These are phyloP conservation scores for Trichomonascaceae sp. DNA, from an alignment of 1,139 yeast species.

Conservation along the genomic window DNA sequence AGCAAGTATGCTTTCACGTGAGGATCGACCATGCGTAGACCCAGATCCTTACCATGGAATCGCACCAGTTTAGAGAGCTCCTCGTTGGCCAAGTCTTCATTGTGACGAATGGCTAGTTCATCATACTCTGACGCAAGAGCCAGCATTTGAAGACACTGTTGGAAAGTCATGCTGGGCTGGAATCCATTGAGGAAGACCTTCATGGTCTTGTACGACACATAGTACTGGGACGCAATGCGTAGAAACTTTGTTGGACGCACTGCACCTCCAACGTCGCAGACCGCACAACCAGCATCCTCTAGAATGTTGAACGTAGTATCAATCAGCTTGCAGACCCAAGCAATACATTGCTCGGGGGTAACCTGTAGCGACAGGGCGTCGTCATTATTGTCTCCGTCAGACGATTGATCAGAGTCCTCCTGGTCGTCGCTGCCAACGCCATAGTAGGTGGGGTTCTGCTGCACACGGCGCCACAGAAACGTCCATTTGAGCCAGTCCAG, in stretches of 20 bases:
- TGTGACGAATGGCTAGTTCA: slow-evolving; percentile 88
- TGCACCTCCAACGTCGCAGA: slow-evolving; percentile 33
- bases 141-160: slow-evolving; percentile 59
- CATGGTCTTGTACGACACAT: slow-evolving; percentile 83
- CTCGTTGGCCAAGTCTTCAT: slow-evolving; percentile 83
- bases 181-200: slow-evolving; percentile 50
- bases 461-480: slow-evolving; percentile 82
- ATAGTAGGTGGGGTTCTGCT: slow-evolving; percentile 90
- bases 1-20: slow-evolving; percentile 82
- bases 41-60: slow-evolving; percentile 43
- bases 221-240: slow-evolving; percentile 80
- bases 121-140: slow-evolving; percentile 82
- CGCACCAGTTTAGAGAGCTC: slow-evolving; percentile 77
- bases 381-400: slow-evolving; percentile 3
- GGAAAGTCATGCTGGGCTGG: slow-evolving; percentile 38
- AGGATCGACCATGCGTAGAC: slow-evolving; percentile 81
- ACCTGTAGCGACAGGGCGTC: slow-evolving; percentile 5
- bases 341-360: background rate
- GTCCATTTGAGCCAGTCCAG: slow-evolving; percentile 93
- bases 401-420: slow-evolving; percentile 6
- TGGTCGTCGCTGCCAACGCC: slow-evolving; percentile 53
- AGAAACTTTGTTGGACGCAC: slow-evolving; percentile 67
- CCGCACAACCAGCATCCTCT: slow-evolving; percentile 60
- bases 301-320: slow-evolving; percentile 60
- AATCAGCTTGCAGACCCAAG: slow-evolving; percentile 57